phyloP scores from a whole-genome alignment of 2,329 filamentous ascomycete genomes.

The Talaromyces funiculosus region DNA sequence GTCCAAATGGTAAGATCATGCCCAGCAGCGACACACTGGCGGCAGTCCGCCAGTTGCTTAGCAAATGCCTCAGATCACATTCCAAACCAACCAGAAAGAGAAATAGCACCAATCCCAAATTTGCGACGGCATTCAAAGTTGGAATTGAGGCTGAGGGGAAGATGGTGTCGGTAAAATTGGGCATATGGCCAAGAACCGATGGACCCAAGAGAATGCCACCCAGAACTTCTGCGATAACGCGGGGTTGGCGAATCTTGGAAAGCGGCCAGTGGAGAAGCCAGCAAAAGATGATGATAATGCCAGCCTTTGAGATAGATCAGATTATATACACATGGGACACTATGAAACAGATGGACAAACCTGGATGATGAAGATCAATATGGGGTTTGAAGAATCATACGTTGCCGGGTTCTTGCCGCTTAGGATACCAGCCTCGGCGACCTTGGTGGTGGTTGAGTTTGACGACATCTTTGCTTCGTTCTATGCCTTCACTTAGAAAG shows the following conservation, averaged over 20 bases:
- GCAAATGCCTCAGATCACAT: slow-evolving; percentile 71
- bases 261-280: slow-evolving; percentile 70
- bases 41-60: slow-evolving; percentile 75
- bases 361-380: slow-evolving; percentile 72
- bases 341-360: slow-evolving; percentile 27
- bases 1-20: slow-evolving; percentile 75
- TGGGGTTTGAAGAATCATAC: slow-evolving; percentile 66
- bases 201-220: slow-evolving; percentile 81
- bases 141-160: slow-evolving; percentile 72
- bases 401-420: slow-evolving; percentile 64
- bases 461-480: slow-evolving; percentile 15
- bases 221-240: slow-evolving; percentile 78
- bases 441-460: slow-evolving; percentile 30
- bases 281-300: slow-evolving; percentile 70
- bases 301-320: slow-evolving; percentile 44
- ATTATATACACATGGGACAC: too few relatives aligned
- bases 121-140: slow-evolving; percentile 70
- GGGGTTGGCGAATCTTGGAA: slow-evolving; percentile 69
- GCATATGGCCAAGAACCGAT: slow-evolving; percentile 81
- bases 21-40: slow-evolving; percentile 71
- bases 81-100: slow-evolving; percentile 84
- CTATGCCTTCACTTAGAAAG: background rate
- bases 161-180: slow-evolving; percentile 68
- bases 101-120: slow-evolving; percentile 76
- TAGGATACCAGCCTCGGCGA: slow-evolving; percentile 62